These are phyloP conservation scores for Chalciporus pseudorubinellus DNA, from an alignment of 768 basidiomycete genomes.

Conservation along the genomic window DNA sequence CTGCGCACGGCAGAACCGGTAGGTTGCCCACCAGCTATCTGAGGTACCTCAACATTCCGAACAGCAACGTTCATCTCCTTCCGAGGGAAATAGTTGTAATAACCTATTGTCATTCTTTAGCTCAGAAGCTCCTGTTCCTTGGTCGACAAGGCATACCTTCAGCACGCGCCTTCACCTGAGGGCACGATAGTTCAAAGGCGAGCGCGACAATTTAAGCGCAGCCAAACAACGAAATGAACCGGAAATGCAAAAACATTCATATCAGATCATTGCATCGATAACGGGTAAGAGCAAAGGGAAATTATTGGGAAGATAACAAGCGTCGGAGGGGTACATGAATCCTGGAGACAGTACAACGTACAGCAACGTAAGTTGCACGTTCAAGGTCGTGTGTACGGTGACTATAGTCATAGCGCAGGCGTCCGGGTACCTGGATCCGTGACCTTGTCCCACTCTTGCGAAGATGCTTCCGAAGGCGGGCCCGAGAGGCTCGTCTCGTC, in stretches of 20 bases:
- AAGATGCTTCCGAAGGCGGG: conserved; percentile 83
- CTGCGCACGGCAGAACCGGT: conserved; percentile 32
- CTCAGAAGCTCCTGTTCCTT: conserved; percentile 7
- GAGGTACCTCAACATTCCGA: conserved; percentile 33
- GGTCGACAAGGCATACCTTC: conserved; percentile 62
- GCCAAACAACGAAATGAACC: conserved; percentile 14
- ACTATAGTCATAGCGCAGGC: conserved; percentile 40
- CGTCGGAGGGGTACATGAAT: conserved; percentile 24
- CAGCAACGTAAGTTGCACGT: conserved; percentile 29
- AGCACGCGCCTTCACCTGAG: conserved; percentile 61
- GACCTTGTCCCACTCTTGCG: conserved; percentile 88
- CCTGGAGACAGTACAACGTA: conserved; percentile 31
- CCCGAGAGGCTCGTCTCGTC: conserved; percentile 60
- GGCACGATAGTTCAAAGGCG: conserved; percentile 10
- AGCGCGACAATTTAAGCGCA: conserved; percentile 14
- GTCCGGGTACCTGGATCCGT: conserved; percentile 68
- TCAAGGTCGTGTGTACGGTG: conserved; percentile 26
- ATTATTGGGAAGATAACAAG: conserved; percentile 16
- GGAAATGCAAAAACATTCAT: conserved; percentile 42
- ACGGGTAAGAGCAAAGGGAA: conserved; percentile 19
- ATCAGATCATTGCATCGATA: conserved; percentile 53
- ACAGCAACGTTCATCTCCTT: conserved; percentile 68
- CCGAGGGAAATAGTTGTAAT: conserved; percentile 76
- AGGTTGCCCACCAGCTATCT: conserved; percentile 14
- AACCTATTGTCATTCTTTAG: conserved; percentile 48